Evolutionary conservation across 805 yeast genomes (phyloP), one percentile per base, ranked within the genome.

Genomic region (Teunomyces gatunensis): DNA sequence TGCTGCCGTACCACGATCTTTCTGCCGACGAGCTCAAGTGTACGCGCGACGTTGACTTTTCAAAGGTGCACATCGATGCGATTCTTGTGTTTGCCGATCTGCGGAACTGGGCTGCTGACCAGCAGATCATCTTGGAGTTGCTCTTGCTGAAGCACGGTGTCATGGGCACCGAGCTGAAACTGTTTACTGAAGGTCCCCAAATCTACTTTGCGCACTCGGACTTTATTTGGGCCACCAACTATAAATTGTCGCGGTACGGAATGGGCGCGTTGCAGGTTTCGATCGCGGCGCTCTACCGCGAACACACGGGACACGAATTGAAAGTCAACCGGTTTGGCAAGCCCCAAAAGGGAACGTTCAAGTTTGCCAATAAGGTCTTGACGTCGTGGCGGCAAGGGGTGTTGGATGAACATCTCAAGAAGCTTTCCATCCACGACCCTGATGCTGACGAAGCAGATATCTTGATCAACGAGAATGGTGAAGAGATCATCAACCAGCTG

Each of bases 201-300:
- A 80, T 89, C 48, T 87, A 86, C 68, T 89, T 89, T 74, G 96
- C 96, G 36, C 96, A 89, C 65, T 86, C 92, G 17, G 97, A 89
- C 68, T 86, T 89, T 59, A 88, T 89, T 47, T 89, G 96, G 96
- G 92, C 96, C 10, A 87, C 96, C 3, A 87, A 89, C 67, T 89
- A 87, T 63, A 81, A 80, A 56, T 73, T 87, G 52, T 81, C 89
- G 13, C 77, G 97, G 63, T 88, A 89, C 62, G 96, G 96, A 51
- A 90, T 89, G 95, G 97, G 97, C 50, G 96, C 97, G 3, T 74
- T 89, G 54, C 96, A 89, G 65, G 90, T 87, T 34, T 85, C 95
- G 17, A 83, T 89, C 59, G 90, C 91, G 47, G 94, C 96, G 0
- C 73, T 89, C 49, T 89, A 83, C 68, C 79, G 84, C 63, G 95